Base-by-base conservation (phyloP, 2,329 filamentous ascomycete genomes). In the Aspergillaceae sp. region DNA sequence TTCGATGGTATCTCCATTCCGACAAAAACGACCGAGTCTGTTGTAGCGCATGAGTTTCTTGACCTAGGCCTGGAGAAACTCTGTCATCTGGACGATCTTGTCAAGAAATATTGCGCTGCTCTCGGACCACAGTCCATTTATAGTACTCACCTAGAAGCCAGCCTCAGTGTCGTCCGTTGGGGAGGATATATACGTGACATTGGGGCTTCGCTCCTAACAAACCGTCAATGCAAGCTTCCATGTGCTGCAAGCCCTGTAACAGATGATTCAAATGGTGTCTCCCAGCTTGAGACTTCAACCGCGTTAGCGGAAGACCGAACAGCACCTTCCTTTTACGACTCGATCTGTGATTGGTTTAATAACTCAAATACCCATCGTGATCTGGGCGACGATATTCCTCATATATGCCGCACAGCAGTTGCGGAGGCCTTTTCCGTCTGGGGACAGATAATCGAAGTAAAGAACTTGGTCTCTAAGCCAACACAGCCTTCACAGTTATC, bases 1-100 rank as follows among this genome's bases (percentile, higher is more conserved):
- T 59, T 59, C 19, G 51, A 54, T n/a, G 56, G 56, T 6, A 56
- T 56, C 29, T 46, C 48, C 2, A 42, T 48, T 7, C 56, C 56
- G 26, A 46, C 28, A 7, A 49, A 51, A 29, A 48, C 41, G 26
- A 36, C n/a, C 8, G n/a, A 36, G 34, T 19, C 34, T 36, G 10
- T 7, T 6, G 42, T 41, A 33, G 44, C 42, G 7, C 51, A 51
- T 36, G 40, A 53, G 32, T 52, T 56, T 5, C 53, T 58, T 10
- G 42, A 51, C 7, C 8, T 11, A 2, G 56, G 48, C 6, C 38
- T 58, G 7, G 38, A 48, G 37, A 56, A 49, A 37, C 44, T 58
- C 29, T 28, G 32, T 35, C 9, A 44, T 5, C 19, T 58, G 8
- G 43, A 36, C 26, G 8, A 5, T 7, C 34, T 36, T 36, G 34